Conservation (phyloP, 2,329 filamentous ascomycete species). For the Xylariales sp. region DNA sequence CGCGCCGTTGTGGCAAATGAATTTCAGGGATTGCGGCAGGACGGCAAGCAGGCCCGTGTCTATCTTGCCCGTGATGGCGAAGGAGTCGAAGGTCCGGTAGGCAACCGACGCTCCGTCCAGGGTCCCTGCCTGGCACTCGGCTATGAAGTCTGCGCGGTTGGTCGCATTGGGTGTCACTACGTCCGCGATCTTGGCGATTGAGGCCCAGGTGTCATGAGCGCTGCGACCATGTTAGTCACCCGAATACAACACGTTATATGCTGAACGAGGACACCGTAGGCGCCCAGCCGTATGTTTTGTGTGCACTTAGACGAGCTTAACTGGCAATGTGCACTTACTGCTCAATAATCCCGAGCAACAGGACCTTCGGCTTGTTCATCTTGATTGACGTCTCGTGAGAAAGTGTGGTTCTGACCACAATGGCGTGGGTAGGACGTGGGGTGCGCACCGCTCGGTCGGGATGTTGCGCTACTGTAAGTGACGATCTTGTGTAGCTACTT, state of each 20-base stretch:
- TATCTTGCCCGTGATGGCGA: constrained; percentile 60
- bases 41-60: constrained; percentile 64
- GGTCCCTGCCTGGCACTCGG: constrained; percentile 60
- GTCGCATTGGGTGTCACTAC: constrained; percentile 57
- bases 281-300: too few species aligned
- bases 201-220: constrained; percentile 61
- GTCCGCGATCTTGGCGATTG: constrained; percentile 58
- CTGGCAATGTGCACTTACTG: constrained; percentile 32
- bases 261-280: too few species aligned
- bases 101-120: constrained; percentile 61
- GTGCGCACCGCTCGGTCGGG: too few species aligned
- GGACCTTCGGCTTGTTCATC: constrained; percentile 26
- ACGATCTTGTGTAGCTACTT: too few species aligned
- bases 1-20: constrained; percentile 63
- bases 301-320: too few species aligned
- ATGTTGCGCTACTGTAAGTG: too few species aligned
- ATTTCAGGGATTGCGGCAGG: constrained; percentile 49
- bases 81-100: constrained; percentile 62
- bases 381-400: background rate
- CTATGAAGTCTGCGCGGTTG: constrained; percentile 62
- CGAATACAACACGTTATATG: constrained; percentile 5
- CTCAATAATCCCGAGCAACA: constrained; percentile 34
- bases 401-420: too few species aligned
- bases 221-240: constrained; percentile 32
- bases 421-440: too few species aligned